Percentiles rank a stretch among this genome's conserved stretches.
Evolutionary conservation across 768 basidiomycete species (phyloP).

Genomic region (Macrolepiota fuliginosa): DNA sequence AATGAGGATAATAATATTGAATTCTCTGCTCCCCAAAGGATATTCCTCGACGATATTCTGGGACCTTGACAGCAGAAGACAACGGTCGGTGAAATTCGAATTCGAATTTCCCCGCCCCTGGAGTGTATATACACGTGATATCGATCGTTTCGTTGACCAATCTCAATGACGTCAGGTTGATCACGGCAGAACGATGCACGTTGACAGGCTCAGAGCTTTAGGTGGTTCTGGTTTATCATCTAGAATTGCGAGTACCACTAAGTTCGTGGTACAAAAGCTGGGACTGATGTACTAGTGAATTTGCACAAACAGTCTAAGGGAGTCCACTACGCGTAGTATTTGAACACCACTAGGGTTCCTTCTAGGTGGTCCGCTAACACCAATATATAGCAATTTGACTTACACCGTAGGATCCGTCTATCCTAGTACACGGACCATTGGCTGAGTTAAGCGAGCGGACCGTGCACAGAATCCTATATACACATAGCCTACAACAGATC

Average conservation of each 20-base stretch:
- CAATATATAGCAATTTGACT: not conserved
- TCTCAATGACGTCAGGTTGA: not conserved
- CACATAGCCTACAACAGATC: not conserved
- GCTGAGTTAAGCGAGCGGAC: not conserved
- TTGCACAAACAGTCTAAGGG: too few relatives aligned
- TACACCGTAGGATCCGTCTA: not conserved
- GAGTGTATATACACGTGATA: not conserved
- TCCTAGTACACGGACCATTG: not conserved
- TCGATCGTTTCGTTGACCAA: not conserved
- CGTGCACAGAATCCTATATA: not conserved
- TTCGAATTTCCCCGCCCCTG: not conserved
- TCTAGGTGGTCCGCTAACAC: not conserved
- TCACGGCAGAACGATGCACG: too few relatives aligned
- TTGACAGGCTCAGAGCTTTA: not conserved
- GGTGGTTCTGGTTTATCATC: too few relatives aligned
- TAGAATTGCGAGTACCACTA: too few relatives aligned
- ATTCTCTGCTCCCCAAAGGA: not conserved
- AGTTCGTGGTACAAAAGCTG: too few relatives aligned
- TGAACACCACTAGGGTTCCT: too few relatives aligned
- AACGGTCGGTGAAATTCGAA: slow-evolving; percentile 5
- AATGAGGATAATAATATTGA: not conserved
- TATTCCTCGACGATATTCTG: slow-evolving; percentile 5
- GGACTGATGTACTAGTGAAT: too few relatives aligned
- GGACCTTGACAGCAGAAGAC: not conserved
- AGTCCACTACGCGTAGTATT: too few relatives aligned